A percentile compares a stretch with the other conserved stretches of the same genome.
These are phyloP conservation scores for Ganoderma boninense DNA, from an alignment of 1,284 basidiomycete genomes.

Conservation along the genomic window DNA sequence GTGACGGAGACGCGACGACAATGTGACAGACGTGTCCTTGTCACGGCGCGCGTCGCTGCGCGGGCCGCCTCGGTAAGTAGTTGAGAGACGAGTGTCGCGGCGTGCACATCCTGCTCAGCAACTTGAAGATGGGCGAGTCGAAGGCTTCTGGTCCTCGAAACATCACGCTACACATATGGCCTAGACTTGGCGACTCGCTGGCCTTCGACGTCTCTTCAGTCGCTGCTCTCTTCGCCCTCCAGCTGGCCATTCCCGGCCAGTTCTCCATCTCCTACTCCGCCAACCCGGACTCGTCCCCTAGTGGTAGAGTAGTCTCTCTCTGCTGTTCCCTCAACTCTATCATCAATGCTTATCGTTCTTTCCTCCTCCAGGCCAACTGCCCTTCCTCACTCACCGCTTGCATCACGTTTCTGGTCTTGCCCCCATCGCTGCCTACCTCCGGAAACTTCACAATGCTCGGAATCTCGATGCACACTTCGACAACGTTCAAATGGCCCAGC, in stretches of 20 bases:
- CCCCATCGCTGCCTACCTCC: constrained; percentile 71
- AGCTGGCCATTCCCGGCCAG: constrained; percentile 68
- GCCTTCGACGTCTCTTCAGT: constrained; percentile 74
- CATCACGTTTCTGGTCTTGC: constrained; percentile 59
- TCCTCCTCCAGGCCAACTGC: constrained; percentile 62
- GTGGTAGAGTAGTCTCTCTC: constrained; percentile 58
- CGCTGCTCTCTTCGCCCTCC: constrained; percentile 70
- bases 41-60: constrained; percentile 11
- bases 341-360: background rate
- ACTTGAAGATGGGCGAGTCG: constrained; percentile 21
- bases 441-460: constrained; percentile 50
- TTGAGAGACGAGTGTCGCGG: too few relatives aligned
- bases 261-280: constrained; percentile 68
- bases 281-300: constrained; percentile 80
- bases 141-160: constrained; percentile 25
- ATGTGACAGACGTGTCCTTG: constrained; percentile 12
- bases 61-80: too few relatives aligned
- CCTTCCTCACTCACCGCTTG: constrained; percentile 69
- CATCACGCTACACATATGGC: constrained; percentile 69
- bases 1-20: background rate
- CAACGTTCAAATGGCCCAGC: constrained; percentile 56
- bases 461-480: constrained; percentile 57
- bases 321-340: background rate
- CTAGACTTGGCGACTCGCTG: constrained; percentile 65
- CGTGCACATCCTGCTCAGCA: background rate